These are phyloP conservation scores for Malus hybrid DNA, from an alignment of 331 rosid genomes.

Conservation along the genomic window DNA sequence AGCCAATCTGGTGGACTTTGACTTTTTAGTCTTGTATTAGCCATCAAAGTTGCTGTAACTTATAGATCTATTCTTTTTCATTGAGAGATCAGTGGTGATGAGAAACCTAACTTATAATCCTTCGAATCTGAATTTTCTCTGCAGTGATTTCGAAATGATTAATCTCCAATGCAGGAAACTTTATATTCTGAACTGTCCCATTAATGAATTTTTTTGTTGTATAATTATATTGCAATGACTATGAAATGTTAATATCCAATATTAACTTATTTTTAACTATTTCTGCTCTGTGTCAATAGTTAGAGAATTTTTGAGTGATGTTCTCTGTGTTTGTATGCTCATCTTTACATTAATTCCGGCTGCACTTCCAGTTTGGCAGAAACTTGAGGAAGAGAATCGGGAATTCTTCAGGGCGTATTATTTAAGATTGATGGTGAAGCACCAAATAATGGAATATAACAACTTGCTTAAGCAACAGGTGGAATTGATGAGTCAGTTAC, in stretches of 20 bases:
- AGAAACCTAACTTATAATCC: not conserved
- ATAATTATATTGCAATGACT: not conserved
- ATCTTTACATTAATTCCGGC: slow-evolving; percentile 1
- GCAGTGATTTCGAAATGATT: not conserved
- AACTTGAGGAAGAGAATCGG: slow-evolving; percentile 85
- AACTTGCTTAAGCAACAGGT: slow-evolving; percentile 72
- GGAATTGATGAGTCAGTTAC: slow-evolving; percentile 52
- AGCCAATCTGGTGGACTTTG: not conserved
- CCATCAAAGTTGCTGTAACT: not conserved
- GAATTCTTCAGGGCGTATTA: slow-evolving; percentile 89
- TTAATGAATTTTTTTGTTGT: not conserved
- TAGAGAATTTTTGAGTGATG: not conserved
- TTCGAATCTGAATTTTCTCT: not conserved
- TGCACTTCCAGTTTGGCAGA: slow-evolving; percentile 78
- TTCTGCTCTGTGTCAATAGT: not conserved
- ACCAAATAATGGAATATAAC: slow-evolving; percentile 76
- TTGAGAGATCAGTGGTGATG: not conserved
- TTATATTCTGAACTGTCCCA: not conserved
- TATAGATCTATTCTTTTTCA: not conserved
- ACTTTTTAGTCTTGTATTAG: not conserved
- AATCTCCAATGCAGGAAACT: not conserved
- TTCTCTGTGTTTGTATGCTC: slow-evolving; percentile 3
- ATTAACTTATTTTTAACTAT: not conserved
- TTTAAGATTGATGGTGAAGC: slow-evolving; percentile 73
- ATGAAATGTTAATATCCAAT: not conserved